These are phyloP conservation scores for Gastrodia elata DNA, from an alignment of 106 monocot species.

Conservation along the genomic window DNA sequence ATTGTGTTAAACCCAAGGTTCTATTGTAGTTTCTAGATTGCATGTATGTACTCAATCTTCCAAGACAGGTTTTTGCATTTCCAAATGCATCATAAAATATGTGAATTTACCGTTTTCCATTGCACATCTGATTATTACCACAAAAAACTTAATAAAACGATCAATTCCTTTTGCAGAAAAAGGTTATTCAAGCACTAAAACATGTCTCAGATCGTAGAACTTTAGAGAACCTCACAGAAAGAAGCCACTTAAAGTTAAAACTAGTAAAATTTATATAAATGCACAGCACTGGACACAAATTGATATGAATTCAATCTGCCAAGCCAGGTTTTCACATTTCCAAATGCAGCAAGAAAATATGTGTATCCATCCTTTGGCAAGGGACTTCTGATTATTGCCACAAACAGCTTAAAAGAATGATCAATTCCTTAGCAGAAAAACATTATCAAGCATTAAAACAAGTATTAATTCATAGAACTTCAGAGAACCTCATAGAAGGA, in stretches of 20 bases:
- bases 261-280: background rate
- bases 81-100: background rate
- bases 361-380: too few species aligned
- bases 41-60: background rate
- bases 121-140: background rate
- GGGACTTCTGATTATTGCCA: too few species aligned
- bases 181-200: background rate
- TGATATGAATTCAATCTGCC: too few species aligned
- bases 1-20: background rate
- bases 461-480: background rate
- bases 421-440: background rate
- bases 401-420: background rate
- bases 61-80: background rate
- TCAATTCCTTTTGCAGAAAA: background rate
- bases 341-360: too few species aligned
- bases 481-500: constrained; percentile 2
- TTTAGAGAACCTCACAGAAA: background rate
- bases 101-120: background rate
- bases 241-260: background rate
- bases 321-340: too few species aligned
- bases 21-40: background rate
- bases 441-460: background rate
- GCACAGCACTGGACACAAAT: background rate
- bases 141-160: background rate
- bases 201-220: background rate